Base-by-base conservation (phyloP, 352 stramenopile genomes). In the Phytophthora fragariaefolia region DNA sequence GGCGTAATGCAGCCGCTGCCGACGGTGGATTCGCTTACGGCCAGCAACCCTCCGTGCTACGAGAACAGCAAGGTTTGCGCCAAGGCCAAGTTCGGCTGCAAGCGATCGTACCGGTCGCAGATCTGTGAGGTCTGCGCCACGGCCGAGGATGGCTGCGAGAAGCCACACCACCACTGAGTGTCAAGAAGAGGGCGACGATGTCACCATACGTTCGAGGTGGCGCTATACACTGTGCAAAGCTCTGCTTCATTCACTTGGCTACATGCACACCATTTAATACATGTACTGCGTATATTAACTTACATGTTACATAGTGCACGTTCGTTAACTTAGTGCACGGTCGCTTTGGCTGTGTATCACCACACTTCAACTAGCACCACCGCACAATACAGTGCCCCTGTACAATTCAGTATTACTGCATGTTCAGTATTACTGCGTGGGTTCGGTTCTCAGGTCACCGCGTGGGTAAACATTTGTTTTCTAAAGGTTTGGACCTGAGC, bases 1-100 rank as follows among this genome's bases (percentile, higher is more conserved):
- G 77, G 76, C 24, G 20, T 78, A 36, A 87, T 89, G 79, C 40
- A 80, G 55, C 20, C 71, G 8, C 38, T 92, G 18, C 84, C 84
- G 1, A 77, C 74, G 1, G 58, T 78, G n/a, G 59, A 58, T 4
- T 53, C 50, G 1, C 66, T 92, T n/a, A 74, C 59, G 1, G 58
- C 53, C 10, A 38, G 27, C 4, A 92, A 92, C 54, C 82, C 84
- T 13, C 71, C 73, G 22, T 92, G 84, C 61, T 91, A 87, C 59
- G 54, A 76, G 48, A 92, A 91, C 73, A 89, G 68, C 50, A 40
- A 71, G 13, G 23, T 66, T 18, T 92, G 84, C 48, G 78, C 79
- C 1, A 58, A 70, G 1, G 63, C 80, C 3, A 26, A 74, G 20
- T 83, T 74, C 34, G 84, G 84, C 55, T 92, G 84, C 69, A 76